These are phyloP conservation scores for Phytophthora tubulina DNA, from an alignment of 352 stramenopile species.

Conservation along the genomic window DNA sequence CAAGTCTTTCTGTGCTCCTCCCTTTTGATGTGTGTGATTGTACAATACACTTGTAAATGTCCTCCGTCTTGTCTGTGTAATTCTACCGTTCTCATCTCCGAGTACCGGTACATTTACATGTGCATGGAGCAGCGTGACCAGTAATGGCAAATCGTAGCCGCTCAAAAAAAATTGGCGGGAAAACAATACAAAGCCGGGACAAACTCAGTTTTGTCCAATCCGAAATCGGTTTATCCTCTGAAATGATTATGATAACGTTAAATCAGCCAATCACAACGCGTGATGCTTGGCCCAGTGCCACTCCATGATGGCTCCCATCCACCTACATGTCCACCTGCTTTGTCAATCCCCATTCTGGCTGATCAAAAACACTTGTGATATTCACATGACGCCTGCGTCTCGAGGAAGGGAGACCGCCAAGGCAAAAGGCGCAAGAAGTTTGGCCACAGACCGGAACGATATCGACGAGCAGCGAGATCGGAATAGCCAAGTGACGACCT, in stretches of 20 bases:
- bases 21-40: no score
- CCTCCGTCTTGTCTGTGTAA: no score
- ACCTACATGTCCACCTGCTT: constrained; percentile 6
- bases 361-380: constrained; percentile 1
- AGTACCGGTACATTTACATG: no score
- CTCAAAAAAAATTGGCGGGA: constrained; percentile 15
- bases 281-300: background rate
- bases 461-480: constrained; percentile 1
- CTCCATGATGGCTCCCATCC: background rate
- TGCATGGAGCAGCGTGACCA: no score
- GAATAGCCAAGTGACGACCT: background rate
- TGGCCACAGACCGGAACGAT: background rate
- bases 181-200: background rate
- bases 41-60: no score
- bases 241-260: constrained; percentile 5
- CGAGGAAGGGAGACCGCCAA: background rate
- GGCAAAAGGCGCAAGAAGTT: background rate
- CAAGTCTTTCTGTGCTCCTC: background rate
- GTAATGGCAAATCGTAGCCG: background rate
- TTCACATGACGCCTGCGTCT: constrained; percentile 3
- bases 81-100: no score
- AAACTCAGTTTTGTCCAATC: constrained; percentile 1
- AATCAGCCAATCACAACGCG: constrained; percentile 9
- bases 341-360: constrained; percentile 19
- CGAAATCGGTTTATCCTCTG: background rate